Percentiles rank a stretch among this genome's conserved stretches.
These are phyloP conservation scores for Lolium multiflorum DNA, from an alignment of 176 grass and related monocot species.

Conservation along the genomic window DNA sequence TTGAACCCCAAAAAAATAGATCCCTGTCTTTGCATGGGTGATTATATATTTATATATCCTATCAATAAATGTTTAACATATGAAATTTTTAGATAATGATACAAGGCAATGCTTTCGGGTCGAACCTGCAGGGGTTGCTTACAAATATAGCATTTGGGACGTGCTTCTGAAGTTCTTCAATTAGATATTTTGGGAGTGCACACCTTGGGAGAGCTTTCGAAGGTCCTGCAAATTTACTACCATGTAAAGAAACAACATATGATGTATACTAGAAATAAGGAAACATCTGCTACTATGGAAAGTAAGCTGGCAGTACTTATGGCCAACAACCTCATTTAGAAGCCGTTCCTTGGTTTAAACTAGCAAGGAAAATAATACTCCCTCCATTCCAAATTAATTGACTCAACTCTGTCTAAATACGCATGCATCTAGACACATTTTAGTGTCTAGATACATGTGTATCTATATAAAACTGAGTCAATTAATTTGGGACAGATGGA, in stretches of 20 bases:
- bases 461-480: too few relatives aligned
- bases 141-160: conserved; percentile 90
- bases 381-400: too few relatives aligned
- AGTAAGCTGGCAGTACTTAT: neutral
- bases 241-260: conserved; percentile 10
- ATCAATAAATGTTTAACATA: neutral
- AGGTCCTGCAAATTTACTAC: conserved; percentile 65
- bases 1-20: conserved; percentile 13
- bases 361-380: conserved; percentile 26
- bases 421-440: too few relatives aligned
- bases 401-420: too few relatives aligned
- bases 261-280: conserved; percentile 11
- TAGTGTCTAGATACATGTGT: too few relatives aligned
- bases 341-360: conserved; percentile 33
- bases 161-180: conserved; percentile 85
- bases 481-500: neutral
- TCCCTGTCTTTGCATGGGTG: neutral
- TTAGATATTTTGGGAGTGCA: conserved; percentile 89
- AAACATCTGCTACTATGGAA: conserved; percentile 4
- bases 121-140: conserved; percentile 98
- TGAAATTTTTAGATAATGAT: neutral
- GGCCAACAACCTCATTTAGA: conserved; percentile 17
- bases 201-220: conserved; percentile 94
- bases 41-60: neutral
- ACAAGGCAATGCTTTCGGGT: conserved; percentile 24